Evolutionary conservation across 2,329 filamentous ascomycete genomes (phyloP), one percentile per base, ranked within the genome.

Genomic region (Curvularia sp.): DNA sequence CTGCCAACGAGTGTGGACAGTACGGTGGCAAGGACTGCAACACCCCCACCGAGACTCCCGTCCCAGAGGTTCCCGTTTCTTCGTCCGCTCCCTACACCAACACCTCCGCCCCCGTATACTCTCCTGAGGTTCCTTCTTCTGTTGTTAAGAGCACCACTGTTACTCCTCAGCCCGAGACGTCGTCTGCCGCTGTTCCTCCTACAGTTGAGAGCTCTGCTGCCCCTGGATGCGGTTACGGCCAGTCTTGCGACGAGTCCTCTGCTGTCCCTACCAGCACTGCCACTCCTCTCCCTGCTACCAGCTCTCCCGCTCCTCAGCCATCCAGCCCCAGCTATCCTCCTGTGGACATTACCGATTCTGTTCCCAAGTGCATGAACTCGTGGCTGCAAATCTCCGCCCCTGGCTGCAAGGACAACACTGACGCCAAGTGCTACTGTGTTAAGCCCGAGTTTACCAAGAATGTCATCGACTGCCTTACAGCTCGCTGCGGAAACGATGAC

Each of bases 321-420:
- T 65, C 66, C 15, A 67, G 56, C 46, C 64, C 73, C 9, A 65
- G 58, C 52, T 67, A 68, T 41, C 57, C 68, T 32, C 65, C 69
- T 34, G 59, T 67, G 30, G 66, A 67, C 52, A 66, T 87, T 80
- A 92, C 93, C 57, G 80, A 82, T 25, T 85, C 93, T 47, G 89
- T 97, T 49, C 93, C 94, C 63, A 87, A 87, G 74, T 98, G 94
- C 83, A 82, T 98, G 80, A 95, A 94, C 86, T 96, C 93, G 71
- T 97, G 92, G 91, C 80, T 96, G 41, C 63, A 72, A 72, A 85
- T 86, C 75, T 80, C 83, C 60, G 85, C 90, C 49, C 81, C 85
- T 74, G 56, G 42, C 10, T 98, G 94, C 86, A 84, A 84, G 70
- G 88, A 91, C 81, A 97, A 97, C 87, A 89, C 89, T 42, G 92